Evolutionary conservation across 176 grass and related monocot genomes (phyloP).

Genomic region (Aegilops umbellulata): DNA sequence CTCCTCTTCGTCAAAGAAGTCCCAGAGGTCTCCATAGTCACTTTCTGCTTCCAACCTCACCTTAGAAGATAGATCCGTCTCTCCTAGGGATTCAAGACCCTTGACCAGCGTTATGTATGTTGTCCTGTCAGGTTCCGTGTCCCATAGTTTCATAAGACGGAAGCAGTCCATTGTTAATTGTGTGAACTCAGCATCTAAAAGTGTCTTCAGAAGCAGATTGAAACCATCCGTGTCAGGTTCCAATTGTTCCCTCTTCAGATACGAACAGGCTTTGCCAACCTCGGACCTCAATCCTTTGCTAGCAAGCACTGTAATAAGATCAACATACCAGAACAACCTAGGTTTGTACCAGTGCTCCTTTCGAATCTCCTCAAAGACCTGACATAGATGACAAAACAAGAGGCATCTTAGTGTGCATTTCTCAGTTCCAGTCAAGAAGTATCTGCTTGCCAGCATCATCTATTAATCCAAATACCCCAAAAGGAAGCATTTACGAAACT

Average conservation of each 20-base stretch:
- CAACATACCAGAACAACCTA: constrained; percentile 53
- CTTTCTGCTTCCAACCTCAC: constrained; percentile 61
- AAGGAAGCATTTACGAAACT: background rate
- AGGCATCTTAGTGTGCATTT: constrained; percentile 31
- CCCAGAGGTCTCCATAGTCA: constrained; percentile 42
- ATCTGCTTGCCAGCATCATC: constrained; percentile 20
- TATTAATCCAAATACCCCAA: constrained; percentile 17
- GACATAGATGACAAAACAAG: constrained; percentile 28
- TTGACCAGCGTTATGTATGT: constrained; percentile 62
- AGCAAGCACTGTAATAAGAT: constrained; percentile 70
- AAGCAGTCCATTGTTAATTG: constrained; percentile 71
- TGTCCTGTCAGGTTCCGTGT: constrained; percentile 63
- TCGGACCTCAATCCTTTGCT: constrained; percentile 48
- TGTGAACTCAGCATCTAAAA: constrained; percentile 57
- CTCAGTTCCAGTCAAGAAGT: constrained; percentile 26
- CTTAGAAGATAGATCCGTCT: constrained; percentile 45
- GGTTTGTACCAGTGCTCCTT: constrained; percentile 91
- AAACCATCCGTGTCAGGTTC: constrained; percentile 70
- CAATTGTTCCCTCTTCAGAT: constrained; percentile 66
- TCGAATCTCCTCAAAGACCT: constrained; percentile 84
- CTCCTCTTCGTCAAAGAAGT: constrained; percentile 57
- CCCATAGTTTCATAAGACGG: constrained; percentile 82
- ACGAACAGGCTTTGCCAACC: constrained; percentile 56
- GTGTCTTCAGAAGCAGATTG: constrained; percentile 59
- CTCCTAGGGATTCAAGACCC: constrained; percentile 61